Conservation (phyloP, 202 grass and related monocot species). For the Alloteropsis angusta region DNA sequence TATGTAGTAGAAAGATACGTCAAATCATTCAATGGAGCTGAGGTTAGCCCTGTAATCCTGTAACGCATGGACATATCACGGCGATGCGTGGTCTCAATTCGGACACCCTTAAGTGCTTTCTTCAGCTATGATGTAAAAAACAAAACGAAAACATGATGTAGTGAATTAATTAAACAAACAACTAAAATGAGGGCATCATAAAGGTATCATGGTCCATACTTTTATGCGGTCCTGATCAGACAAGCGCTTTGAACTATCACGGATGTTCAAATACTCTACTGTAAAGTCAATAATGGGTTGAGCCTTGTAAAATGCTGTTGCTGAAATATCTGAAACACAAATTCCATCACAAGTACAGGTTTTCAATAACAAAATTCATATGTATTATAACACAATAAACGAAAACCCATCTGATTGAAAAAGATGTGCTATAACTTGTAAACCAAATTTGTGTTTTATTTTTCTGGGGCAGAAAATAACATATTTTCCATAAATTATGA, state of each 20-base stretch:
- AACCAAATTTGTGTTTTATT: neutral
- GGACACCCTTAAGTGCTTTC: conserved; percentile 57
- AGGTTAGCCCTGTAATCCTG: conserved; percentile 51
- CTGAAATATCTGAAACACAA: conserved; percentile 44
- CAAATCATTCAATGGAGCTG: conserved; percentile 35
- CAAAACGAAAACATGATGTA: neutral
- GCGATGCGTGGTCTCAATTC: conserved; percentile 44
- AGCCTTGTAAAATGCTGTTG: conserved; percentile 68
- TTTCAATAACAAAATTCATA: neutral
- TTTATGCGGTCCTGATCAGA: conserved; percentile 42
- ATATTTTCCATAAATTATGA: neutral
- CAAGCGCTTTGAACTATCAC: conserved; percentile 34
- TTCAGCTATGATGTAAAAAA: conserved; percentile 37
- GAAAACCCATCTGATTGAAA: neutral
- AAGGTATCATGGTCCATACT: neutral
- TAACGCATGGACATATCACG: conserved; percentile 37
- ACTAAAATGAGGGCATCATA: neutral
- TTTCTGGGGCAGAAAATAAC: neutral
- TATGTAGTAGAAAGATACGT: conserved; percentile 25
- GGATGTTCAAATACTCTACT: conserved; percentile 26
- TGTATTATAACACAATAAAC: neutral
- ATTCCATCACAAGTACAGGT: neutral
- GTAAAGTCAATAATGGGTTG: conserved; percentile 36
- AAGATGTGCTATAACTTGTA: neutral
- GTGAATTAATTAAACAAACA: neutral